Conservation (phyloP, 2,329 filamentous ascomycete genomes). For the Microdochium nivale region DNA sequence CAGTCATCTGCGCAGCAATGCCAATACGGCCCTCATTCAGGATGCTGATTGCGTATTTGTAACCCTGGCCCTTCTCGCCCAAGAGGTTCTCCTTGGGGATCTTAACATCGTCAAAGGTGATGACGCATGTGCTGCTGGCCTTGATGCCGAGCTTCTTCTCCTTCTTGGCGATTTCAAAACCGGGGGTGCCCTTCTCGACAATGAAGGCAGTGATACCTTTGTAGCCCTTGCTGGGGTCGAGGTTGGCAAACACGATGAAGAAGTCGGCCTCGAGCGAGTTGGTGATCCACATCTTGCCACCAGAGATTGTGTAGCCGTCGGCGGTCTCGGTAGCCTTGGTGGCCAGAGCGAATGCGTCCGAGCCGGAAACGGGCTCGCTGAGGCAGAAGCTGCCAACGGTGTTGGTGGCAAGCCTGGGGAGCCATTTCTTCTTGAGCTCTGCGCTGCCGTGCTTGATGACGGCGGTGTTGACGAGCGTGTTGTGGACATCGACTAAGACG, state of each 20-base stretch:
- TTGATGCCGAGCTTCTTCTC: slow-evolving; percentile 99
- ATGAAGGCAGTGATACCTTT: slow-evolving; percentile 96
- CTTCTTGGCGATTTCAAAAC: slow-evolving; percentile 96
- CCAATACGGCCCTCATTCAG: slow-evolving; percentile 96
- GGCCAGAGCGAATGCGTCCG: slow-evolving; percentile 89
- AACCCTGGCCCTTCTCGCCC: slow-evolving; percentile 82
- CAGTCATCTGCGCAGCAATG: slow-evolving; percentile 98
- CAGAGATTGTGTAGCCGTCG: slow-evolving; percentile 77
- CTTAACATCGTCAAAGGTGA: slow-evolving; percentile 95
- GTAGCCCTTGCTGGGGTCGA: slow-evolving; percentile 87
- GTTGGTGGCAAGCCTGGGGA: slow-evolving; percentile 83
- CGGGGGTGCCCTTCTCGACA: slow-evolving; percentile 79
- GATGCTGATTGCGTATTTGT: slow-evolving; percentile 93
- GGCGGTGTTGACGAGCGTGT: slow-evolving; percentile 93
- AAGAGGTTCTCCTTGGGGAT: slow-evolving; percentile 83
- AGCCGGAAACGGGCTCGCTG: slow-evolving; percentile 86
- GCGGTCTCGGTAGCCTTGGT: slow-evolving; percentile 82
- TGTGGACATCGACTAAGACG: slow-evolving; percentile 94
- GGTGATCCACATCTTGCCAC: slow-evolving; percentile 99
- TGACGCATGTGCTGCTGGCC: slow-evolving; percentile 90
- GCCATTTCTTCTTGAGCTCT: slow-evolving; percentile 72
- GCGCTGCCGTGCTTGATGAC: slow-evolving; percentile 77
- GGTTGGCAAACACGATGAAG: slow-evolving; percentile 97
- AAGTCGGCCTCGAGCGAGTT: slow-evolving; percentile 90
- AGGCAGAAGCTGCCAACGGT: slow-evolving; percentile 90